Evolutionary conservation across 2,329 filamentous ascomycete species (phyloP).

Genomic region (Sphaerulina musiva): DNA sequence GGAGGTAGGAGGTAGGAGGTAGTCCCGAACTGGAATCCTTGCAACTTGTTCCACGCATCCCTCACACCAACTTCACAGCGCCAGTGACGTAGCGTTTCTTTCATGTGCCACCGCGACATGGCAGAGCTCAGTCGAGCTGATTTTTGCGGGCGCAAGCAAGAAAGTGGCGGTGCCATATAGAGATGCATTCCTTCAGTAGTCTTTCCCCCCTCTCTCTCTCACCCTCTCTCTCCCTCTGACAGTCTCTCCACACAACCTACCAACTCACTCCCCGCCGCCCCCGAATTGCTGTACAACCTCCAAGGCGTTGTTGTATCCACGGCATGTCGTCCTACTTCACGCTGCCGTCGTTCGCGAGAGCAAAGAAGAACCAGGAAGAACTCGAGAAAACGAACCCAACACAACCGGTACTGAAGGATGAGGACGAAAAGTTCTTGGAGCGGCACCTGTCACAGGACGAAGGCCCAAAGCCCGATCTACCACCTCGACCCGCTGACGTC

Average conservation of each 20-base stretch:
- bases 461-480: slow-evolving; percentile 15
- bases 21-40: slow-evolving; percentile 1
- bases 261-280: no score
- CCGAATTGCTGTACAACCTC: background rate
- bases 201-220: background rate
- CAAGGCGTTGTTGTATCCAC: background rate
- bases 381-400: slow-evolving; percentile 33
- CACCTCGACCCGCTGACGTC: slow-evolving; percentile 13
- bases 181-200: slow-evolving; percentile 2
- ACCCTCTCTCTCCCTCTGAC: background rate
- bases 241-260: no score
- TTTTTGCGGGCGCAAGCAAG: slow-evolving; percentile 2
- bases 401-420: slow-evolving; percentile 51
- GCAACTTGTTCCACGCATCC: background rate
- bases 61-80: slow-evolving; percentile 12
- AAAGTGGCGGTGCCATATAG: slow-evolving; percentile 15
- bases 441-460: slow-evolving; percentile 27
- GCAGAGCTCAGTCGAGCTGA: slow-evolving; percentile 9
- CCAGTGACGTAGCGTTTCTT: slow-evolving; percentile 14
- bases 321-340: slow-evolving; percentile 29
- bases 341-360: slow-evolving; percentile 31
- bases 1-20: no score
- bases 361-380: slow-evolving; percentile 34
- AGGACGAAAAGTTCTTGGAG: slow-evolving; percentile 53
- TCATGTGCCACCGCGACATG: slow-evolving; percentile 4